phyloP scores from a whole-genome alignment of 148 eudicot species.

The Talinum fruticosum region DNA sequence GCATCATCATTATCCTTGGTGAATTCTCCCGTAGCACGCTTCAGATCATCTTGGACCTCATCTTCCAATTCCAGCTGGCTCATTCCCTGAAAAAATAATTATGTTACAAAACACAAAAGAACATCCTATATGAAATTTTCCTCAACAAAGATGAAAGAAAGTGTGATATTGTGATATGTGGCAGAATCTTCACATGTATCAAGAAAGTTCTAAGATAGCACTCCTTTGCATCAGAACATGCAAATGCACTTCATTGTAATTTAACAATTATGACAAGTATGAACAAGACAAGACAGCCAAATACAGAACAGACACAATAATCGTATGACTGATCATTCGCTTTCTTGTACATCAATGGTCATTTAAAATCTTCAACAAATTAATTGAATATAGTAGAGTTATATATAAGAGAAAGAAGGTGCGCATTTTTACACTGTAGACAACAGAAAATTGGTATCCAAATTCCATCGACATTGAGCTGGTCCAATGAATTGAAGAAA shows the following conservation, averaged over 20 bases:
- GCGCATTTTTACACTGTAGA: not conserved
- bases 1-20: constrained; percentile 76
- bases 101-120: constrained; percentile 6
- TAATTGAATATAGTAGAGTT: not conserved
- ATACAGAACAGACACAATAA: not conserved
- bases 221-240: constrained; percentile 5
- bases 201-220: not conserved
- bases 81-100: constrained; percentile 57
- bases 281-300: not conserved
- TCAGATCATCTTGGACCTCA: constrained; percentile 89
- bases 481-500: not conserved
- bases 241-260: not conserved
- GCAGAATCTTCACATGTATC: not conserved
- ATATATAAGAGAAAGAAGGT: not conserved
- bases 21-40: constrained; percentile 93
- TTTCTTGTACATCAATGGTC: not conserved
- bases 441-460: not conserved
- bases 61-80: constrained; percentile 97
- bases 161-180: too few species aligned
- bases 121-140: constrained; percentile 2
- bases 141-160: not conserved
- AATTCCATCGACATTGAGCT: not conserved
- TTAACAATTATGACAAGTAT: not conserved
- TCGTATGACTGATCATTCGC: not conserved
- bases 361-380: too few species aligned